Percentiles rank a stretch among this genome's conserved stretches.
Conservation (phyloP, 2,329 filamentous ascomycete genomes). For the Rhynchosporium secalis region DNA sequence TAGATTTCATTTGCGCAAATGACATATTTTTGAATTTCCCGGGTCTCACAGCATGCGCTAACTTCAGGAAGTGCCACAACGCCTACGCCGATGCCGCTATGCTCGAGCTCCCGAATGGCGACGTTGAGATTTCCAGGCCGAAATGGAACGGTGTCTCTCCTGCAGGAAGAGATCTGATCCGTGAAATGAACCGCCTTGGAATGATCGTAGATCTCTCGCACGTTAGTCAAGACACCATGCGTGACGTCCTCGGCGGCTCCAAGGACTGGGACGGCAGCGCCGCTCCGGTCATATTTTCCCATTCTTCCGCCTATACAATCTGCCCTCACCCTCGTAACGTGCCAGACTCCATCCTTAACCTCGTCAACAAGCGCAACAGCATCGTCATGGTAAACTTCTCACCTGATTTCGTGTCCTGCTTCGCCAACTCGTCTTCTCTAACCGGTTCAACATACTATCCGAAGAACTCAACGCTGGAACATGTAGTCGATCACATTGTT, state of each 20-base stretch:
- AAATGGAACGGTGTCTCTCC: slow-evolving; percentile 72
- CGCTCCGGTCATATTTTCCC: slow-evolving; percentile 86
- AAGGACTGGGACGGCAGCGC: slow-evolving; percentile 67
- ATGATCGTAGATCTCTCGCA: slow-evolving; percentile 93
- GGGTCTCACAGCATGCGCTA: too few relatives aligned
- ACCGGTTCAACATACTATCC: slow-evolving; percentile 65
- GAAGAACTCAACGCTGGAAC: slow-evolving; percentile 69
- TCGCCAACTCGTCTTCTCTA: slow-evolving; percentile 50
- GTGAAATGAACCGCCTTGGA: slow-evolving; percentile 91
- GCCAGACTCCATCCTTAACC: slow-evolving; percentile 75
- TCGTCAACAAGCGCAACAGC: slow-evolving; percentile 72
- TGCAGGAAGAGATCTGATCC: slow-evolving; percentile 66
- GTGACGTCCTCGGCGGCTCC: slow-evolving; percentile 69
- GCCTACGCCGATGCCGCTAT: slow-evolving; percentile 83
- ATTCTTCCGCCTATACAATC: slow-evolving; percentile 77
- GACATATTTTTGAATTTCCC: too few relatives aligned
- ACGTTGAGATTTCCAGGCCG: slow-evolving; percentile 46
- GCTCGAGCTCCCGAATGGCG: slow-evolving; percentile 48
- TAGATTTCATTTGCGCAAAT: too few relatives aligned
- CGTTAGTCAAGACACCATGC: slow-evolving; percentile 77
- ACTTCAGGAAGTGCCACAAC: slow-evolving; percentile 66
- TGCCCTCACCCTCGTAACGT: slow-evolving; percentile 92
- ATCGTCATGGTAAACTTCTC: slow-evolving; percentile 91
- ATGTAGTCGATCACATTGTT: slow-evolving; percentile 77
- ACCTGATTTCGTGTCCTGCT: slow-evolving; percentile 79